These are phyloP conservation scores for Linnemannia schmuckeri DNA, from an alignment of 192 early-diverging fungal species.

Conservation along the genomic window DNA sequence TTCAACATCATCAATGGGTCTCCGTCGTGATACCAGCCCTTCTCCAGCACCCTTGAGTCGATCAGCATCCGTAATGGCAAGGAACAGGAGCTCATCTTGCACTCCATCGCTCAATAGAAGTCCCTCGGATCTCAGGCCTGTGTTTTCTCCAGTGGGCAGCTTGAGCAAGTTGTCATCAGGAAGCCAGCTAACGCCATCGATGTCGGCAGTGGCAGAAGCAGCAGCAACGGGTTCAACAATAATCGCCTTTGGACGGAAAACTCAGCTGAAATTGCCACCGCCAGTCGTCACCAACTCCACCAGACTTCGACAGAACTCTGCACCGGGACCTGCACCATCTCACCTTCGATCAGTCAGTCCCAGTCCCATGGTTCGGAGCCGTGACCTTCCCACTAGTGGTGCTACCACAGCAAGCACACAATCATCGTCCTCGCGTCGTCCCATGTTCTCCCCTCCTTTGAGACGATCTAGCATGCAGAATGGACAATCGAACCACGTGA, in stretches of 20 bases:
- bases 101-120: constrained; percentile 22
- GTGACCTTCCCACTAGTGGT: neutral
- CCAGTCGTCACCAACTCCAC: constrained; percentile 34
- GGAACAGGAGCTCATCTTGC: constrained; percentile 37
- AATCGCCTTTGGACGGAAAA: constrained; percentile 3
- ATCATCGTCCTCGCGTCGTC: neutral
- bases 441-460: constrained; percentile 9
- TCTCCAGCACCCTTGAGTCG: constrained; percentile 11
- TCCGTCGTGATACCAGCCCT: constrained; percentile 15
- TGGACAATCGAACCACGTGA: neutral
- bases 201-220: neutral
- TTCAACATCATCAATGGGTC: constrained; percentile 23
- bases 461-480: constrained; percentile 16
- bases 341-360: constrained; percentile 27
- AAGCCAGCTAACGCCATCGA: constrained; percentile 10
- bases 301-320: constrained; percentile 19
- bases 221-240: neutral
- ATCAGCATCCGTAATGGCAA: constrained; percentile 6
- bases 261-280: constrained; percentile 36
- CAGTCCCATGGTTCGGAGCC: constrained; percentile 18
- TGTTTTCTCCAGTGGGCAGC: constrained; percentile 42
- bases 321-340: constrained; percentile 6
- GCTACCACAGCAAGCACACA: neutral
- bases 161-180: constrained; percentile 40
- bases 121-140: constrained; percentile 20